phyloP scores from a whole-genome alignment of 2,329 filamentous ascomycete species.

The Fulvia fulva region DNA sequence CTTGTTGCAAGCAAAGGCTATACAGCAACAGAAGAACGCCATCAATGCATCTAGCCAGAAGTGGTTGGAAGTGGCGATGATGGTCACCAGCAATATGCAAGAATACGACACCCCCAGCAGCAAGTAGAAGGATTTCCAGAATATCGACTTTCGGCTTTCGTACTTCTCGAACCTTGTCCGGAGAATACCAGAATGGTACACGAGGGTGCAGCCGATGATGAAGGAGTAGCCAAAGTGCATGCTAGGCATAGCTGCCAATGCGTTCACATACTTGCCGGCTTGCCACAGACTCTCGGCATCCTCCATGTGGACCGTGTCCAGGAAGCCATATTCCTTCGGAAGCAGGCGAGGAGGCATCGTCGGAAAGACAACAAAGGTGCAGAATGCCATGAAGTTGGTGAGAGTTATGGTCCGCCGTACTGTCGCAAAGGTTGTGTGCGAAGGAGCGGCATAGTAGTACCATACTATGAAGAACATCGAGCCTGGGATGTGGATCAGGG shows the following conservation, averaged over 20 bases:
- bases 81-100: conserved; percentile 51
- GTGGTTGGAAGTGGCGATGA: conserved; percentile 59
- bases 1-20: conserved; percentile 47
- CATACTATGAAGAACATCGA: conserved; percentile 49
- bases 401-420: conserved; percentile 43
- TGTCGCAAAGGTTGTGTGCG: conserved; percentile 40
- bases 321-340: conserved; percentile 40
- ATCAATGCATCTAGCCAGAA: conserved; percentile 53
- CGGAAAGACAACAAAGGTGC: conserved; percentile 48
- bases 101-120: conserved; percentile 52
- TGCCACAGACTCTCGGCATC: conserved; percentile 43
- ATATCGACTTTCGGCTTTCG: conserved; percentile 39
- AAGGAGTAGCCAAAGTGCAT: conserved; percentile 54
- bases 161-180: conserved; percentile 38
- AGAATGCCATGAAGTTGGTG: conserved; percentile 50
- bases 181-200: conserved; percentile 46
- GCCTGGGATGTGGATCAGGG: conserved; percentile 57
- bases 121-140: conserved; percentile 44
- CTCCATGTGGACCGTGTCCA: conserved; percentile 44
- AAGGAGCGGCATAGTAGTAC: conserved; percentile 57
- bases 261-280: conserved; percentile 44
- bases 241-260: conserved; percentile 42
- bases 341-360: conserved; percentile 49
- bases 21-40: conserved; percentile 41
- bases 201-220: conserved; percentile 47